A percentile compares a stretch with the other conserved stretches of the same genome.
phyloP scores from a whole-genome alignment of 2,329 filamentous ascomycete genomes.

The Amylocarpus encephaloides region DNA sequence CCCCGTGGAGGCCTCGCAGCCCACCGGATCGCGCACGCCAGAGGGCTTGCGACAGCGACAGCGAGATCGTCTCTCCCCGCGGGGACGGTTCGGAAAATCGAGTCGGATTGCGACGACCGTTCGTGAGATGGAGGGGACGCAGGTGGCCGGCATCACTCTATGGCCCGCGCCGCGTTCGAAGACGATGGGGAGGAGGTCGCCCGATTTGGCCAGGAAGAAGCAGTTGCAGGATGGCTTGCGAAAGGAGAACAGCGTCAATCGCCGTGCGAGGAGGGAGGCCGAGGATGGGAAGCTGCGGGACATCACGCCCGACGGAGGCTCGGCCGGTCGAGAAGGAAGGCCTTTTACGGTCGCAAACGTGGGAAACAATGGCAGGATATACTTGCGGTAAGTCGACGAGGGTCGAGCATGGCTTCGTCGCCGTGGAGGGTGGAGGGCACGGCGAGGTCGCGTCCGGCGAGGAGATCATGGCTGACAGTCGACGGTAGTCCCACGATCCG shows the following conservation, averaged over 20 bases:
- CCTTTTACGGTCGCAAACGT: conserved; percentile 73
- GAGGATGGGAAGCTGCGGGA: conserved; percentile 44
- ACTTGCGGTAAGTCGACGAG: conserved; percentile 57
- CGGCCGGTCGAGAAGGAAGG: conserved; percentile 40
- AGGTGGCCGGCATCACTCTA: conserved; percentile 19
- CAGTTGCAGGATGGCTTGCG: conserved; percentile 26
- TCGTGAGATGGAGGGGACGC: conserved; percentile 18
- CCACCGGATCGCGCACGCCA: conserved; percentile 21
- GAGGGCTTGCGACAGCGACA: conserved; percentile 32
- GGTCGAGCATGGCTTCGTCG: not conserved
- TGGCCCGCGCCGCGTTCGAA: conserved; percentile 23
- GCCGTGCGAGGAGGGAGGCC: conserved; percentile 21
- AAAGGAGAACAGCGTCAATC: conserved; percentile 26
- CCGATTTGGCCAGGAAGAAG: conserved; percentile 22
- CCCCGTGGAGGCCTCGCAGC: conserved; percentile 13
- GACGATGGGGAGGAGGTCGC: conserved; percentile 16
- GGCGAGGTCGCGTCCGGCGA: conserved; percentile 4
- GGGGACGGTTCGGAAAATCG: conserved; percentile 25
- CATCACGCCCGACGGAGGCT: conserved; percentile 47
- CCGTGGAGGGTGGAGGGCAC: not conserved
- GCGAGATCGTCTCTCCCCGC: conserved; percentile 30
- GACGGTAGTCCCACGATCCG: conserved; percentile 51
- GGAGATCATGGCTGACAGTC: conserved; percentile 17
- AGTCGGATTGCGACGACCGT: conserved; percentile 19
- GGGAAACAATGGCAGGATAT: conserved; percentile 76